Percentiles rank a stretch among this genome's conserved stretches.
These are phyloP conservation scores for Colletotrichum sp. DNA, from an alignment of 2,329 filamentous ascomycete genomes.

Conservation along the genomic window DNA sequence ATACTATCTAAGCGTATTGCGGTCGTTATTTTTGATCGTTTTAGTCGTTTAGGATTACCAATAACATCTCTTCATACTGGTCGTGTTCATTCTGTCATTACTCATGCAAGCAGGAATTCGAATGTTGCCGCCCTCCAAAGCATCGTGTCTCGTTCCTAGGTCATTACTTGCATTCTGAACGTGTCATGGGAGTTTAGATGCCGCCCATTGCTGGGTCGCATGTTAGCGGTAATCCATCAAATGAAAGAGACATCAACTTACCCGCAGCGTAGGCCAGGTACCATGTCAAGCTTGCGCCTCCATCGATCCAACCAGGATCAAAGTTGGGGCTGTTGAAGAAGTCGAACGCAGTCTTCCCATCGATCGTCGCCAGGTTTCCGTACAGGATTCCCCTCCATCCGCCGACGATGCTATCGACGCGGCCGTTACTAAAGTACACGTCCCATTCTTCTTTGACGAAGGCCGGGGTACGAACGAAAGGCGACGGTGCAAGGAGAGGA, in stretches of 20 bases:
- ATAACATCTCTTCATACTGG: neutral
- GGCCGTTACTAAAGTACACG: constrained; percentile 73
- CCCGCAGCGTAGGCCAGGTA: constrained; percentile 82
- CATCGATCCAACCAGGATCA: constrained; percentile 74
- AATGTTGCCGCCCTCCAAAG: neutral
- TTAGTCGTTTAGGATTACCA: neutral
- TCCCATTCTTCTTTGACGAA: constrained; percentile 89
- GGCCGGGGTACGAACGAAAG: constrained; percentile 66
- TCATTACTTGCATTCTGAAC: neutral
- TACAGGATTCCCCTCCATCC: constrained; percentile 89
- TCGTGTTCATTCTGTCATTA: neutral
- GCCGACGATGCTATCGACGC: constrained; percentile 68
- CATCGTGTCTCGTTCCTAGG: neutral
- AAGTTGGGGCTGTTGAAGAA: constrained; percentile 77
- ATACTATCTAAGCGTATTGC: neutral
- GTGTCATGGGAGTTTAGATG: neutral
- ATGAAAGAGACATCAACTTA: constrained; percentile 45
- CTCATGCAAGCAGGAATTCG: neutral
- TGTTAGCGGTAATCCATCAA: neutral
- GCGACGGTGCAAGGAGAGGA: constrained; percentile 72
- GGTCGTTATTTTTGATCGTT: neutral
- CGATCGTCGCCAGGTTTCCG: constrained; percentile 79
- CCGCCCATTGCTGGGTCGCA: constrained; percentile 25
- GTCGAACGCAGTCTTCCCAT: constrained; percentile 71
- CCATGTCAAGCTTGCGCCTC: constrained; percentile 84